Percentiles rank a stretch among this genome's conserved stretches.
phyloP scores from a whole-genome alignment of 23 red algal genomes.

The Porphyridium purpureum region DNA sequence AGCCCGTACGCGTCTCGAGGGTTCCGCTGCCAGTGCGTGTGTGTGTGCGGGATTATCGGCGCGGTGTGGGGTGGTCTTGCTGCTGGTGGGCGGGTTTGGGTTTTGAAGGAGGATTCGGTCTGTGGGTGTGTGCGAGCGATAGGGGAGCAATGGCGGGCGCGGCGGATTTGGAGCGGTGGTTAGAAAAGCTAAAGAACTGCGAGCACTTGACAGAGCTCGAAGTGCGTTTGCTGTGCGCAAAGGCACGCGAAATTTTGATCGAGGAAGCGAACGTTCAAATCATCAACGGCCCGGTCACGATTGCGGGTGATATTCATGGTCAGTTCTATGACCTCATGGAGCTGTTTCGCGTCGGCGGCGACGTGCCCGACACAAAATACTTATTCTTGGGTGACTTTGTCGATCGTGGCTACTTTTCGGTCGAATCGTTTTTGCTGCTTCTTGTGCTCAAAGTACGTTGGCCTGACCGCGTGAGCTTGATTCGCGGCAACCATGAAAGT shows the following conservation, averaged over 20 bases:
- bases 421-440: conserved; percentile 75
- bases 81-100: no score
- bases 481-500: conserved; percentile 80
- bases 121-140: no score
- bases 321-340: conserved; percentile 98
- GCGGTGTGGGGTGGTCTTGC: no score
- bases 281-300: conserved; percentile 69
- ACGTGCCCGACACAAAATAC: conserved; percentile 60
- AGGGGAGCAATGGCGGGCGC: no score
- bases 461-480: conserved; percentile 61
- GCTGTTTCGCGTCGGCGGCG: conserved; percentile 71
- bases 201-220: conserved; percentile 81
- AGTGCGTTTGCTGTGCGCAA: conserved; percentile 70
- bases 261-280: conserved; percentile 88
- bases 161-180: conserved; percentile 78
- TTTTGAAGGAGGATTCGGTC: no score
- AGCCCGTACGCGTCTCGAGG: no score
- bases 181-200: conserved; percentile 86
- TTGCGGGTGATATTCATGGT: conserved; percentile 94
- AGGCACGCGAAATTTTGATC: conserved; percentile 74
- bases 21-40: no score
- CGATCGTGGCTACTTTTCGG: conserved; percentile 71
- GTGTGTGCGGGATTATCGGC: no score
- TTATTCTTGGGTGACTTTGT: conserved; percentile 96
- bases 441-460: conserved; percentile 71